phyloP scores from a whole-genome alignment of 257 asterid genomes.

The Penstemon newberryi region DNA sequence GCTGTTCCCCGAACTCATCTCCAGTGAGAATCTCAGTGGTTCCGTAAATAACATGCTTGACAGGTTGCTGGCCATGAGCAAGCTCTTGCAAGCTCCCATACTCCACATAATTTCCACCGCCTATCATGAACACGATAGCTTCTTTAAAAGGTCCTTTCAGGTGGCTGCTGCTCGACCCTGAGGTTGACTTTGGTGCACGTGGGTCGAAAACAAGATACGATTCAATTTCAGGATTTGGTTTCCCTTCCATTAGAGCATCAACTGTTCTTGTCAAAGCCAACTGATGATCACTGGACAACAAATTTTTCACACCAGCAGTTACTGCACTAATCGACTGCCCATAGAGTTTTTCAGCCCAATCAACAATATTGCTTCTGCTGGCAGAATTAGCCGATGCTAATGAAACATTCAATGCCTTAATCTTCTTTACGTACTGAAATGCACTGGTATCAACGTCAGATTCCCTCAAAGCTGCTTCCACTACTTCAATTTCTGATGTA shows the following conservation, averaged over 20 bases:
- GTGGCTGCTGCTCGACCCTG: conserved; percentile 65
- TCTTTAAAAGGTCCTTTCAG: conserved; percentile 93
- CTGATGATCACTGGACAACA: conserved; percentile 85
- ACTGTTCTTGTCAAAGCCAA: conserved; percentile 82
- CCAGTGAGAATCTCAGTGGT: conserved; percentile 92
- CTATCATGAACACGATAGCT: conserved; percentile 95
- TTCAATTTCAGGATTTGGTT: conserved; percentile 84
- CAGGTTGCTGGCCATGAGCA: conserved; percentile 74
- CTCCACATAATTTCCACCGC: conserved; percentile 98
- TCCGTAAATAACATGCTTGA: conserved; percentile 78
- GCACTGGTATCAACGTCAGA: conserved; percentile 89
- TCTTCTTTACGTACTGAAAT: conserved; percentile 91
- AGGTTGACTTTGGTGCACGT: conserved; percentile 77
- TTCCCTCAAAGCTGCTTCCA: conserved; percentile 77
- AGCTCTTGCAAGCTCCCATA: conserved; percentile 78
- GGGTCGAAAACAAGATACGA: conserved; percentile 83
- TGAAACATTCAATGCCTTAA: conserved; percentile 80
- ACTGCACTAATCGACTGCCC: conserved; percentile 94
- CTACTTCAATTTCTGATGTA: conserved; percentile 76
- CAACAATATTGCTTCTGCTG: conserved; percentile 84
- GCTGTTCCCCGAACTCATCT: conserved; percentile 92
- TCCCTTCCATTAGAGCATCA: conserved; percentile 97
- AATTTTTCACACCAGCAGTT: conserved; percentile 91
- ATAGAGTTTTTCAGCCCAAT: conserved; percentile 96
- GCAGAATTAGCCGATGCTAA: conserved; percentile 86